Percentiles rank a stretch among this genome's conserved stretches.
These are phyloP conservation scores for Aleurites moluccanus DNA, from an alignment of 441 rosid genomes.

Conservation along the genomic window DNA sequence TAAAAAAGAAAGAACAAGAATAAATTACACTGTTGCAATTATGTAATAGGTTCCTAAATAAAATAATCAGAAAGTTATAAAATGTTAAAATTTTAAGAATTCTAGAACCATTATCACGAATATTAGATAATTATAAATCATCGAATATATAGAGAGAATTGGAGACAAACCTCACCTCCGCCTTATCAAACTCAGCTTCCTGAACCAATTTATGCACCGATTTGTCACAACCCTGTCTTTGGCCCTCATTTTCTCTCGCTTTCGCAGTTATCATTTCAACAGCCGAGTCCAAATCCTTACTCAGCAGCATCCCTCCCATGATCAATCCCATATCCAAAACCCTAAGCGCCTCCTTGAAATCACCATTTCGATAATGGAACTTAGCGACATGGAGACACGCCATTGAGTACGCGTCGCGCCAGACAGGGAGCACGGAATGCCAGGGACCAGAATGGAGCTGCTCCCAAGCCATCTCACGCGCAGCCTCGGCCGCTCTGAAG, in stretches of 20 bases:
- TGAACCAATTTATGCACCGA: slow-evolving; percentile 27
- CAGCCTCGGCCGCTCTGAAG: slow-evolving; percentile 85
- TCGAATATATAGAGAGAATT: slow-evolving; percentile 9
- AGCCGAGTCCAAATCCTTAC: slow-evolving; percentile 71
- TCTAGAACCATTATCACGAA: not conserved
- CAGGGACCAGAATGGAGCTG: slow-evolving; percentile 98
- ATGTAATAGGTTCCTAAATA: not conserved
- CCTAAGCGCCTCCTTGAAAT: slow-evolving; percentile 69
- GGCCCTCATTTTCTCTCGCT: slow-evolving; percentile 37
- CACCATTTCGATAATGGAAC: slow-evolving; percentile 57
- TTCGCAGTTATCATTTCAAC: slow-evolving; percentile 45
- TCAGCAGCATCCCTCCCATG: slow-evolving; percentile 86
- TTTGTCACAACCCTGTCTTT: slow-evolving; percentile 24
- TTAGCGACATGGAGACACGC: slow-evolving; percentile 78
- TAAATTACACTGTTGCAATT: not conserved
- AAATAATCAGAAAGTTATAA: not conserved
- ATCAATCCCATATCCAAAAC: slow-evolving; percentile 87
- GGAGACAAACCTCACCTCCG: slow-evolving; percentile 58
- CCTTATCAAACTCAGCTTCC: slow-evolving; percentile 42
- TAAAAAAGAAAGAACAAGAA: slow-evolving; percentile 2
- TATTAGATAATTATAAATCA: no score
- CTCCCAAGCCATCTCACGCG: slow-evolving; percentile 99
- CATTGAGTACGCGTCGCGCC: slow-evolving; percentile 98
- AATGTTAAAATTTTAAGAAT: not conserved
- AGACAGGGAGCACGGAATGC: slow-evolving; percentile 88